Evolutionary conservation across 2,329 filamentous ascomycete species (phyloP).

Genomic region (Paraphoma chrysanthemicola): DNA sequence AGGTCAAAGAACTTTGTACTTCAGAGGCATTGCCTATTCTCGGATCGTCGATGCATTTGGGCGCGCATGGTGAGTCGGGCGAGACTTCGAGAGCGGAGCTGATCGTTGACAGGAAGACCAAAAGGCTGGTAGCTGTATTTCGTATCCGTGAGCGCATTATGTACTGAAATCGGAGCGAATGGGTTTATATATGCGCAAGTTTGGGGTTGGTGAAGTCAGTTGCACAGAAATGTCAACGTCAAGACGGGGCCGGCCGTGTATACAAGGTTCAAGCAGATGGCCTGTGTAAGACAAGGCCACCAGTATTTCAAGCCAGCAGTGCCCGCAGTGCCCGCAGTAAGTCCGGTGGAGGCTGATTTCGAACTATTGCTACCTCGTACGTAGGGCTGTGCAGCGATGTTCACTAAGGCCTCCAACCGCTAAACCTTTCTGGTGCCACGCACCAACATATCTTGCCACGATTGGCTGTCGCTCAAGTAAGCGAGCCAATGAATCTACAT

Average conservation of each 20-base stretch:
- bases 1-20: conserved; percentile 15
- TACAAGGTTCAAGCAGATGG: not conserved
- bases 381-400: not conserved
- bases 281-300: not conserved
- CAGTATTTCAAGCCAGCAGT: not conserved
- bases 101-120: conserved; percentile 1
- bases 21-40: conserved; percentile 15
- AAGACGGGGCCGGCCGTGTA: not conserved
- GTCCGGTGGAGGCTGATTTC: not conserved
- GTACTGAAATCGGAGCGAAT: not conserved
- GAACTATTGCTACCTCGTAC: not conserved
- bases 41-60: conserved; percentile 22
- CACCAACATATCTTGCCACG: not conserved
- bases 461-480: not conserved
- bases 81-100: conserved; percentile 23
- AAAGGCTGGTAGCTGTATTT: not conserved
- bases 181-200: not conserved
- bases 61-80: conserved; percentile 24
- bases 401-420: not conserved
- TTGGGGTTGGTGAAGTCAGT: not conserved
- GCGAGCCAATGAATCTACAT: not conserved
- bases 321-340: not conserved
- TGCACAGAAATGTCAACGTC: not conserved
- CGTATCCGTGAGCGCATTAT: conserved; percentile 1
- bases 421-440: not conserved